Evolutionary conservation across 768 basidiomycete genomes (phyloP).

Genomic region (Favolaschia claudopus): DNA sequence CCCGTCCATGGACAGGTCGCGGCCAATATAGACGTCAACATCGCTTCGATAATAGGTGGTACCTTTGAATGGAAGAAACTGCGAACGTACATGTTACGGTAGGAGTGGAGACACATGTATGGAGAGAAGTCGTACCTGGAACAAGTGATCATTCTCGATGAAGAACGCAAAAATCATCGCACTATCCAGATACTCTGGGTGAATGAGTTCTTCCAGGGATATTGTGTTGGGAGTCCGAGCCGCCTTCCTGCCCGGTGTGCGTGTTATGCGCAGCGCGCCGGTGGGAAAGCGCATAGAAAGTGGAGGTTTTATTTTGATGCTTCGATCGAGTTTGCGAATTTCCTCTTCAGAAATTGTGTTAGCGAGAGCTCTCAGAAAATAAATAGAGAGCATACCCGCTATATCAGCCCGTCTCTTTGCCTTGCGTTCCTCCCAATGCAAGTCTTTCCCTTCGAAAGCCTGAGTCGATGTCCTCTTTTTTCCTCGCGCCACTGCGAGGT

Average conservation of each 20-base stretch:
- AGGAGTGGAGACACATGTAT: background rate
- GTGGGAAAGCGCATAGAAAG: background rate
- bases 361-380: no score
- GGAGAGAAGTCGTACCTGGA: background rate
- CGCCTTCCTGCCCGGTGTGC: background rate
- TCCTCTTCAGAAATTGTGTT: no score
- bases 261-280: conserved; percentile 9
- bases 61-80: conserved; percentile 3
- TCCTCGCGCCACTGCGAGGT: no score
- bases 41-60: background rate
- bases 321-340: no score
- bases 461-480: no score
- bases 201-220: background rate
- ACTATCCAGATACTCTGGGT: background rate
- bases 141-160: conserved; percentile 1
- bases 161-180: conserved; percentile 4
- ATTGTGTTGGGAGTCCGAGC: background rate
- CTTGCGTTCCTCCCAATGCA: no score
- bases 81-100: background rate
- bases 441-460: no score
- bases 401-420: no score
- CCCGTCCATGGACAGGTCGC: background rate
- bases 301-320: no score
- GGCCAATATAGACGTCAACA: background rate
- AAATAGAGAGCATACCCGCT: no score